Percentiles rank a stretch among this genome's conserved stretches.
These are phyloP conservation scores for Sporisorium graminicola DNA, from an alignment of 1,284 basidiomycete species.

Conservation along the genomic window DNA sequence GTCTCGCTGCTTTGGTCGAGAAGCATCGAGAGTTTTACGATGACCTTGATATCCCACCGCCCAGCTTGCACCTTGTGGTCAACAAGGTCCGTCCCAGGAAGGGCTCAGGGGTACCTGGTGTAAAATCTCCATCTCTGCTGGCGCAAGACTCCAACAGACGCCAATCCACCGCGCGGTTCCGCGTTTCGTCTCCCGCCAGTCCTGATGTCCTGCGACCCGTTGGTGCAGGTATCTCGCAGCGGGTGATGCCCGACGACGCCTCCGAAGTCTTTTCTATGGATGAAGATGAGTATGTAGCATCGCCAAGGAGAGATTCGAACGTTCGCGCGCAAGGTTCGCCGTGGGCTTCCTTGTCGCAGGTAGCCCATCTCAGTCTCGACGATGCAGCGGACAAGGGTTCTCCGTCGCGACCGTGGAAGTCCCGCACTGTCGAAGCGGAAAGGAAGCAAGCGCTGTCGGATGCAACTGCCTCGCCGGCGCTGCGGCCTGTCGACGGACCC, in stretches of 20 bases:
- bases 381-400: slow-evolving; percentile 28
- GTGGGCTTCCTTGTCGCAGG: slow-evolving; percentile 43
- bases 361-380: slow-evolving; percentile 45
- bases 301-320: slow-evolving; percentile 19
- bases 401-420: slow-evolving; percentile 72
- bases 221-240: slow-evolving; percentile 16
- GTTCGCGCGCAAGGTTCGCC: slow-evolving; percentile 30
- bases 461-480: slow-evolving; percentile 26
- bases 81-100: slow-evolving; percentile 58
- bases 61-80: slow-evolving; percentile 68
- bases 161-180: slow-evolving; percentile 63
- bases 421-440: slow-evolving; percentile 69
- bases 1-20: slow-evolving; percentile 76
- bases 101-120: slow-evolving; percentile 43
- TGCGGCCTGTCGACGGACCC: slow-evolving; percentile 22
- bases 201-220: slow-evolving; percentile 46
- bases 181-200: slow-evolving; percentile 54
- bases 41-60: slow-evolving; percentile 82
- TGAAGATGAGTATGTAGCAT: slow-evolving; percentile 71
- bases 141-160: slow-evolving; percentile 67
- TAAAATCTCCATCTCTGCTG: slow-evolving; percentile 49
- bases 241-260: slow-evolving; percentile 26
- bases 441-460: slow-evolving; percentile 66
- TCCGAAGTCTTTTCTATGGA: slow-evolving; percentile 78
- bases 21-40: slow-evolving; percentile 83